These are phyloP conservation scores for Porcisia deanei DNA, from an alignment of 208 protist genomes.

Conservation along the genomic window DNA sequence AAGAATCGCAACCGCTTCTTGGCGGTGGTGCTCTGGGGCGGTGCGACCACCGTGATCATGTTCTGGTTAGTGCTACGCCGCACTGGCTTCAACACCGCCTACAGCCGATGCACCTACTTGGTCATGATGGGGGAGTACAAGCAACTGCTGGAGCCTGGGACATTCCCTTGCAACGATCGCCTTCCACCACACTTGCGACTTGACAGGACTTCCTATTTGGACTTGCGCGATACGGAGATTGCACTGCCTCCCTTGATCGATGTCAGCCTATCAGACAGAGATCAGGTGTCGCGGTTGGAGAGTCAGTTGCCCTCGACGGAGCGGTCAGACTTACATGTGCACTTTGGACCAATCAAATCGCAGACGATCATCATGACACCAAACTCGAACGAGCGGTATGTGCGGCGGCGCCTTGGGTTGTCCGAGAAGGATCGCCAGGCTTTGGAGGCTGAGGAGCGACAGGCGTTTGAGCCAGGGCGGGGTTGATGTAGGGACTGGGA, in stretches of 20 bases:
- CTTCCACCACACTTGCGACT: constrained; percentile 84
- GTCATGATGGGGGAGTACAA: constrained; percentile 88
- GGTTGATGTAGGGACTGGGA: neutral
- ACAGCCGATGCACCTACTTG: constrained; percentile 75
- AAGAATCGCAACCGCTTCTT: constrained; percentile 75
- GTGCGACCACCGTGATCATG: constrained; percentile 62
- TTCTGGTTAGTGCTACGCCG: constrained; percentile 81
- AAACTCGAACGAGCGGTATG: constrained; percentile 70
- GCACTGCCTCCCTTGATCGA: constrained; percentile 80
- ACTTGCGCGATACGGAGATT: constrained; percentile 75
- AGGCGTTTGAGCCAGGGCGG: neutral
- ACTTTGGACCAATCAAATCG: constrained; percentile 72
- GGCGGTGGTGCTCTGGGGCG: constrained; percentile 61
- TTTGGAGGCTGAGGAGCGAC: constrained; percentile 14
- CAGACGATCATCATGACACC: constrained; percentile 83
- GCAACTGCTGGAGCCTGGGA: constrained; percentile 73
- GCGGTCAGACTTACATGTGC: constrained; percentile 66
- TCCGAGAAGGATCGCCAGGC: constrained; percentile 41
- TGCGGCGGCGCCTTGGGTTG: constrained; percentile 67
- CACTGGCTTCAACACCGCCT: constrained; percentile 82
- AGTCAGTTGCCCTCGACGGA: constrained; percentile 54
- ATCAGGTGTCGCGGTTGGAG: constrained; percentile 65
- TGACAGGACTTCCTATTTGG: constrained; percentile 75
- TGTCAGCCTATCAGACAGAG: constrained; percentile 51
- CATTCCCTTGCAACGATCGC: constrained; percentile 67